Base-by-base conservation (phyloP, 345 rosid genomes). In the Clarkia xantiana region DNA sequence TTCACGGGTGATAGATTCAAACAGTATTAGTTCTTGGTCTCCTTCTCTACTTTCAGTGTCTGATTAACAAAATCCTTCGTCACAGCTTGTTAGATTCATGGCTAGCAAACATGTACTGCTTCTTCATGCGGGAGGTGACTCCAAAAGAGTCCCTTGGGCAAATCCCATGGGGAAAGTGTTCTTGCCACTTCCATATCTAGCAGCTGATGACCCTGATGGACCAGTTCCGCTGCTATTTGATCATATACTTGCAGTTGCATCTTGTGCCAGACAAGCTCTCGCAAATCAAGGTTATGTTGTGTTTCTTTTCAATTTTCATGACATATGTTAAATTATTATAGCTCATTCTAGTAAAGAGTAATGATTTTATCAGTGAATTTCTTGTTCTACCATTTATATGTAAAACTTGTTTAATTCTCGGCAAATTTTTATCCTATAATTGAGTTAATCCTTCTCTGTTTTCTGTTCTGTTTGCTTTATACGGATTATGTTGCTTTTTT, bases 71-170 rank as follows among this genome's bases (percentile, higher is more conserved):
- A 63, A 47, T 46, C 40, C 57, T 62, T 42, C 51, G 2, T 19
- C 9, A 38, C 51, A 70, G 61, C 62, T 71, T 65, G 75, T 70
- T 56, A 68, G 70, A 40, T 68, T 76, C 51, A 23, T 90, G 57
- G 72, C 75, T 61, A 70, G 70, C 48, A 86, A 76, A 67, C 94
- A 86, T 72, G 78, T 91, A 48, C 62, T 91, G 47, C 63, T 91
- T 76, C 93, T 86, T 72, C 98, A 86, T 75, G 98, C 98, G 60
- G 98, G 98, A 59, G 98, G 98, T 53, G 96, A 91, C 71, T 91
- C 98, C 51, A 91, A 91, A 75, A 75, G 98, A 59, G 94, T 91
- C 3, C 96, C 98, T 0, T 91, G 96, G 98, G 96, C 96, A 6
- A 91, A 91, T 58, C 98, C 96, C 51, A 86, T 91, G 98, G 98